phyloP scores from a whole-genome alignment of 1,139 yeast species.

The Keqinozyma sinolaborantium region DNA sequence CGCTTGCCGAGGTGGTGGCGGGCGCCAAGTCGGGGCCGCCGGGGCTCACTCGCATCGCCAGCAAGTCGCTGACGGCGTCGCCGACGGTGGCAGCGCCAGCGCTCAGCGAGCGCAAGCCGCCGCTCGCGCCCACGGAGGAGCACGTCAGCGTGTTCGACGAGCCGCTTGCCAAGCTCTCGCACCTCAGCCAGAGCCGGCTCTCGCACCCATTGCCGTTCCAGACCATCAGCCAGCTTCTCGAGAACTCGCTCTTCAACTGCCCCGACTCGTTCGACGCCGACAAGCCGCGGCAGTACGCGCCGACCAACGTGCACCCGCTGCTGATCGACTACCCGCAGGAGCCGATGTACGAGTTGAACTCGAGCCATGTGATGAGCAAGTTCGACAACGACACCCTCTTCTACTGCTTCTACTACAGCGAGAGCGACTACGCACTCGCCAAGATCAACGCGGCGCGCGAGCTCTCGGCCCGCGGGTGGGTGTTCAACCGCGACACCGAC shows the following conservation, averaged over 20 bases:
- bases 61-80: slow-evolving; percentile 14
- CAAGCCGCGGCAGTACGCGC: slow-evolving; percentile 75
- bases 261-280: slow-evolving; percentile 95
- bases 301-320: slow-evolving; percentile 85
- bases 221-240: slow-evolving; percentile 57
- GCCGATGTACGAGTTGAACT: slow-evolving; percentile 61
- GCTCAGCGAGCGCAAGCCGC: slow-evolving; percentile 2
- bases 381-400: slow-evolving; percentile 87
- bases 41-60: slow-evolving; percentile 27
- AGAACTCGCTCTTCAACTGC: slow-evolving; percentile 77
- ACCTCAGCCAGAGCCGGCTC: slow-evolving; percentile 32
- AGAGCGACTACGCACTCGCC: slow-evolving; percentile 39
- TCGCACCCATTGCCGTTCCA: slow-evolving; percentile 54
- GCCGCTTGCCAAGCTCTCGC: slow-evolving; percentile 25
- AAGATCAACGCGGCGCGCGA: slow-evolving; percentile 83
- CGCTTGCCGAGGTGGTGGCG: slow-evolving; percentile 15
- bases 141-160: slow-evolving; percentile 26
- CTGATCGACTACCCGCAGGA: slow-evolving; percentile 91
- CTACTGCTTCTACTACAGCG: slow-evolving; percentile 82
- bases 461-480: slow-evolving; percentile 81
- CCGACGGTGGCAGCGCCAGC: slow-evolving; percentile 12
- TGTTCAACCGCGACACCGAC: slow-evolving; percentile 68
- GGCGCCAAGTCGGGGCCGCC: slow-evolving; percentile 34
- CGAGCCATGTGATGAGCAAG: slow-evolving; percentile 56
- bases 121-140: slow-evolving; percentile 4